These are phyloP conservation scores for Boletus speciosus DNA, from an alignment of 768 basidiomycete species.

Conservation along the genomic window DNA sequence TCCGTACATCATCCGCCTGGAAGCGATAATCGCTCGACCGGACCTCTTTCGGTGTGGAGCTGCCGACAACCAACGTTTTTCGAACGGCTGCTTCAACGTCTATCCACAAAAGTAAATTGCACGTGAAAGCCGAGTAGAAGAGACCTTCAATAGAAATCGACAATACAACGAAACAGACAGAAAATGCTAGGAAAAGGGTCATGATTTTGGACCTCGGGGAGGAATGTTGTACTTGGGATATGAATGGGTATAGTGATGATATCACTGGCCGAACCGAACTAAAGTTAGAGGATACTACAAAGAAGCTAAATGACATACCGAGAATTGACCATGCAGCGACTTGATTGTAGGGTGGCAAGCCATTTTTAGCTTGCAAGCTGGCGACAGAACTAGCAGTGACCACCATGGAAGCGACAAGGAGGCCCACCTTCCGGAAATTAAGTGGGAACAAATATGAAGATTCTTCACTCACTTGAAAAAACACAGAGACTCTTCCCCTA, in stretches of 20 bases:
- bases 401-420: conserved; percentile 46
- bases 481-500: conserved; percentile 1
- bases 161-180: conserved; percentile 72
- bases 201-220: conserved; percentile 50
- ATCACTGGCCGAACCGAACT: conserved; percentile 41
- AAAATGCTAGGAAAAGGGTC: conserved; percentile 66
- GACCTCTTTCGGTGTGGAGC: not conserved
- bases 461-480: conserved; percentile 23
- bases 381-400: conserved; percentile 57
- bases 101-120: conserved; percentile 64
- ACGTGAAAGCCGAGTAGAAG: conserved; percentile 70
- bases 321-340: conserved; percentile 62
- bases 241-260: conserved; percentile 52
- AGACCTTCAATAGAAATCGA: conserved; percentile 81
- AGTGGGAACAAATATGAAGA: not conserved
- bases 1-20: conserved; percentile 60
- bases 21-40: conserved; percentile 37
- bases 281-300: not conserved
- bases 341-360: conserved; percentile 62
- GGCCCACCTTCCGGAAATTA: conserved; percentile 33
- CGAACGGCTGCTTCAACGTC: conserved; percentile 48
- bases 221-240: conserved; percentile 33
- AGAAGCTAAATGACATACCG: conserved; percentile 38
- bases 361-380: conserved; percentile 61
- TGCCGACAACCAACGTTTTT: not conserved